Conservation (phyloP, 2,329 filamentous ascomycete species). For the Pseudonectria foliicola region DNA sequence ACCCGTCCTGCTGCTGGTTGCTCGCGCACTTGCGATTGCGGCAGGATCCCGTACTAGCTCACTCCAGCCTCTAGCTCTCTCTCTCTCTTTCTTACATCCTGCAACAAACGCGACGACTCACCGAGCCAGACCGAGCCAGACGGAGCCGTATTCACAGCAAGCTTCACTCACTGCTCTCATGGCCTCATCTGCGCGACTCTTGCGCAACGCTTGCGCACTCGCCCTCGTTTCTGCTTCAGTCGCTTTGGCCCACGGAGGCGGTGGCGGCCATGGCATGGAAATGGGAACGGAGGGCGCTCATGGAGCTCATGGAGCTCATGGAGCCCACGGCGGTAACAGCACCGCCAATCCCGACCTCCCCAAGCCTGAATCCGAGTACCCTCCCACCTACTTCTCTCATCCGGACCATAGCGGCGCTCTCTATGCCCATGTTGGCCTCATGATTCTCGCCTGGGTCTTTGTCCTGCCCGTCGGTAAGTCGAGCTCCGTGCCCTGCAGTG, state of each 20-base stretch:
- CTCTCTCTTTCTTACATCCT: too few relatives aligned
- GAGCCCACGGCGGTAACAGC: not conserved
- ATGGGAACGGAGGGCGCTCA: slow-evolving; percentile 6
- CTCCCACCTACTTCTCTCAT: slow-evolving; percentile 54
- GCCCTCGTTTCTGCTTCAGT: slow-evolving; percentile 12
- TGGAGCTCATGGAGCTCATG: slow-evolving; percentile 2
- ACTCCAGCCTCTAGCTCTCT: too few relatives aligned
- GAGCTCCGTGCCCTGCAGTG: not conserved
- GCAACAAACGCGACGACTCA: too few relatives aligned
- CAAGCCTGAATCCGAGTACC: slow-evolving; percentile 25
- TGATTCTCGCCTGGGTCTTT: slow-evolving; percentile 66
- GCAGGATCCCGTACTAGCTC: too few relatives aligned
- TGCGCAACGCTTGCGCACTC: slow-evolving; percentile 2
- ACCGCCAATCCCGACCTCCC: slow-evolving; percentile 15
- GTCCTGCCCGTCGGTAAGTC: slow-evolving; percentile 63
- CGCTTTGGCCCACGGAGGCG: slow-evolving; percentile 14
- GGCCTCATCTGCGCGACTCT: not conserved
- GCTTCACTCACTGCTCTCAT: too few relatives aligned
- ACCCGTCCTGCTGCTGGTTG: too few relatives aligned
- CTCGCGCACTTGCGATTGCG: too few relatives aligned
- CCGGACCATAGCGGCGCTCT: slow-evolving; percentile 49
- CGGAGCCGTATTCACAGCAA: not conserved
- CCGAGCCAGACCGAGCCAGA: too few relatives aligned
- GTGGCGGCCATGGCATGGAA: slow-evolving; percentile 11
- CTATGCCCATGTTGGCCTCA: slow-evolving; percentile 62